Conservation (phyloP, 768 basidiomycete genomes). For the Gymnopilus dilepis region DNA sequence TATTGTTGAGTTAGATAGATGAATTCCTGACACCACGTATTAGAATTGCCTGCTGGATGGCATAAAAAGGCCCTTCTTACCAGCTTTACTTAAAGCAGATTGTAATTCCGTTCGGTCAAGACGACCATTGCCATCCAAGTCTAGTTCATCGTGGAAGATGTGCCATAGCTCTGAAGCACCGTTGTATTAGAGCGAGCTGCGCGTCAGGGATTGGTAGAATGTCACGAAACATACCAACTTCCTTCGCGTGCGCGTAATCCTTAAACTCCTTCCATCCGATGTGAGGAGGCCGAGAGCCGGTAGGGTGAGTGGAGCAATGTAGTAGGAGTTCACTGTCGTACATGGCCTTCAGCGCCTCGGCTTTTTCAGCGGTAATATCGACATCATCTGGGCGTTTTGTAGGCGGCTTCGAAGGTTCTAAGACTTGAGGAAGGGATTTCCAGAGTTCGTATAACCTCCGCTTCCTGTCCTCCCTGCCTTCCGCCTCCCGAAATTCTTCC, state of each 20-base stretch:
- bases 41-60: not conserved
- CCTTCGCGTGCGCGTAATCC: conserved; percentile 79
- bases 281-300: conserved; percentile 44
- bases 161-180: conserved; percentile 81
- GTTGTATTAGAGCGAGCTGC: conserved; percentile 2
- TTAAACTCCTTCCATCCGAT: conserved; percentile 77
- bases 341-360: conserved; percentile 64
- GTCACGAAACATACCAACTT: conserved; percentile 62
- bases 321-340: conserved; percentile 81
- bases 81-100: conserved; percentile 65
- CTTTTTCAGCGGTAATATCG: conserved; percentile 60
- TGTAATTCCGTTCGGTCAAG: conserved; percentile 61
- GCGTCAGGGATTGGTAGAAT: not conserved
- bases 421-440: conserved; percentile 53
- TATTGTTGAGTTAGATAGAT: conserved; percentile 69
- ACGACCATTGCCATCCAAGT: conserved; percentile 86
- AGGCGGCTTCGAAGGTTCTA: conserved; percentile 20
- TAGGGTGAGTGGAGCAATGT: conserved; percentile 49
- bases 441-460: conserved; percentile 66
- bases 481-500: conserved; percentile 63
- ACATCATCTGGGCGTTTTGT: conserved; percentile 9
- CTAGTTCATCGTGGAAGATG: conserved; percentile 89
- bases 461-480: conserved; percentile 68
- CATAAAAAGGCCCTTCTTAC: conserved; percentile 40
- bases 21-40: conserved; percentile 60